Percentiles rank a stretch among this genome's conserved stretches.
These are phyloP conservation scores for Craspedostauros australis DNA, from an alignment of 108 stramenopile genomes.

Conservation along the genomic window DNA sequence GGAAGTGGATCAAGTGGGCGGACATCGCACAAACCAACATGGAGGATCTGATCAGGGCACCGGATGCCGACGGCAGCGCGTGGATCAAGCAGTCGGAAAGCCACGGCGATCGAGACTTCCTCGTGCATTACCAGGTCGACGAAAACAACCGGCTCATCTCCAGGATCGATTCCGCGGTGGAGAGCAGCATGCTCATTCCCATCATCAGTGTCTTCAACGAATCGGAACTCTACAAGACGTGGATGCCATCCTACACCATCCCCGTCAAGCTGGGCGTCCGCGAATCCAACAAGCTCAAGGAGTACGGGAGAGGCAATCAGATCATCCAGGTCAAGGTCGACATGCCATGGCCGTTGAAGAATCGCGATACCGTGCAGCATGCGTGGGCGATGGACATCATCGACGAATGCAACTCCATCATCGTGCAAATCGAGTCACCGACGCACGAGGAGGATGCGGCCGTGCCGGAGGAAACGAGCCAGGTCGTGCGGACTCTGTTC, in stretches of 20 bases:
- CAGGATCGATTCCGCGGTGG: slow-evolving; percentile 64
- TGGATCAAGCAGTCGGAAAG: slow-evolving; percentile 68
- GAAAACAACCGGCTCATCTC: slow-evolving; percentile 30
- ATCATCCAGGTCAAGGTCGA: slow-evolving; percentile 42
- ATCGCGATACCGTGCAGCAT: slow-evolving; percentile 42
- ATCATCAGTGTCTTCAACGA: slow-evolving; percentile 71
- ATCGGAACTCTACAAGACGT: slow-evolving; percentile 59
- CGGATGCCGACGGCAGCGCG: slow-evolving; percentile 10
- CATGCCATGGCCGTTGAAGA: slow-evolving; percentile 50
- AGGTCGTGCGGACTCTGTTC: slow-evolving; percentile 44
- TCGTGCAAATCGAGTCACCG: slow-evolving; percentile 30
- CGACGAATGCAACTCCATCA: slow-evolving; percentile 28
- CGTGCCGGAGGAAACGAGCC: slow-evolving; percentile 21
- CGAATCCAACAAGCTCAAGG: slow-evolving; percentile 46
- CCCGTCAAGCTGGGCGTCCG: slow-evolving; percentile 46
- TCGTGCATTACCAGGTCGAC: slow-evolving; percentile 57
- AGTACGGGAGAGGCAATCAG: slow-evolving; percentile 50
- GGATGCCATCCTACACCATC: slow-evolving; percentile 55
- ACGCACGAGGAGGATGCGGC: slow-evolving; percentile 20
- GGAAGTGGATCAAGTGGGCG: slow-evolving; percentile 17
- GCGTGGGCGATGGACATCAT: slow-evolving; percentile 60
- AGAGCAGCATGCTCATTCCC: slow-evolving; percentile 45
- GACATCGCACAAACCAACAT: slow-evolving; percentile 10
- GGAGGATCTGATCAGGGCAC: slow-evolving; percentile 15
- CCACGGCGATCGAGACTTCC: slow-evolving; percentile 56